Base-by-base conservation (phyloP, 441 rosid genomes). In the Theobroma grandiflorum region DNA sequence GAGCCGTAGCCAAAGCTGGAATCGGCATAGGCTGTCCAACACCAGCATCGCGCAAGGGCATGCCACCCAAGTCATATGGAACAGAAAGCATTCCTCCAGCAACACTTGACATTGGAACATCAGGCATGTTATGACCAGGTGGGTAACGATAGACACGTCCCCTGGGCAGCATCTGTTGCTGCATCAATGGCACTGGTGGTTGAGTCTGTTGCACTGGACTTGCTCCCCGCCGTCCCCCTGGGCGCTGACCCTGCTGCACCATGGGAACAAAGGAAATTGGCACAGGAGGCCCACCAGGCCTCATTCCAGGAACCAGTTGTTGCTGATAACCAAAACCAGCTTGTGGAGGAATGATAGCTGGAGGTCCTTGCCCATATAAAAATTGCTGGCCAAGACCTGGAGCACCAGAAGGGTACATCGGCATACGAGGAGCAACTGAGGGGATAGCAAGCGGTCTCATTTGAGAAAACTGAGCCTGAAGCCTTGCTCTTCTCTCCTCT, bases 401-500 rank as follows among this genome's bases (percentile, higher is more conserved):
- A 71, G 87, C 88, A 73, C 94, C 91, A 11, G 89, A 88, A 62
- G 93, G 91, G 65, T 86, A 92, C 87, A 92, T 86, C 38, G 88
- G 91, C 91, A 92, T 78, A 18, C 90, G 87, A 22, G 91, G 92
- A 69, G 87, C 85, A 26, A 89, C 89, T 8, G 91, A 64, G 33
- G 90, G 91, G 52, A 91, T 89, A 50, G 83, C 82, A 9, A 87
- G 62, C 15, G 96, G 96, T 53, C 96, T 88, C 94, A 90, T 87
- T 76, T 92, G 96, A 8, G 93, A 87, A 86, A 92, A 92, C 57
- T 92, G 96, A 53, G 88, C 92, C 95, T 92, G 94, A 70, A 92
- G 86, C 85, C 91, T 87, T 8, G 94, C 96, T 81, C 86, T 87
- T 64, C 96, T 88, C 78, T 92, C 94, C 79, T 92, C 96, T 79